A percentile compares a stretch with the other conserved stretches of the same genome.
phyloP scores from a whole-genome alignment of 1,284 basidiomycete species.

The Gymnopus androsaceus region DNA sequence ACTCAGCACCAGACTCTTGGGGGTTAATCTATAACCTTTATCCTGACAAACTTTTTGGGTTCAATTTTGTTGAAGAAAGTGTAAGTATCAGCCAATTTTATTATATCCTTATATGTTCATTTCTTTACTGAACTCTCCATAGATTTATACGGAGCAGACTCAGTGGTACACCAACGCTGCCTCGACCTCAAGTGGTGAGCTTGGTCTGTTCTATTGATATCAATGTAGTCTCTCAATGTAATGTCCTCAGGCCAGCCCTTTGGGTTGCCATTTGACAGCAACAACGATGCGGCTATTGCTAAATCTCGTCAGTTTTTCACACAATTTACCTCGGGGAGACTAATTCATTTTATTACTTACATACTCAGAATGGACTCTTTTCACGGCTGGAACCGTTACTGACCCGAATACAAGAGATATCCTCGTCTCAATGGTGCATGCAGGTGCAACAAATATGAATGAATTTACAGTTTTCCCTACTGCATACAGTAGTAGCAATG shows the following conservation, averaged over 20 bases:
- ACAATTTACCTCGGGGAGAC: not conserved
- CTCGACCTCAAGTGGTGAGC: conserved; percentile 14
- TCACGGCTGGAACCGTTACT: conserved; percentile 35
- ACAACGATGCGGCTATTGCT: conserved; percentile 19
- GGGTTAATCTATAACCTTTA: conserved; percentile 50
- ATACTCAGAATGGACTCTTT: conserved; percentile 40
- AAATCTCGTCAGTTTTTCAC: conserved; percentile 31
- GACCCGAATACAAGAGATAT: conserved; percentile 29
- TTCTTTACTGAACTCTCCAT: no score
- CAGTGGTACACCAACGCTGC: conserved; percentile 23
- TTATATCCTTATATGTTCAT: no score
- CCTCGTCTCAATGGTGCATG: conserved; percentile 34
- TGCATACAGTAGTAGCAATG: conserved; percentile 29
- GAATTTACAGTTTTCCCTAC: conserved; percentile 32
- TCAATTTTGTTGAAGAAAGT: conserved; percentile 28
- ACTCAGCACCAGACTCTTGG: conserved; percentile 29
- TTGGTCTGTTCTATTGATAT: not conserved
- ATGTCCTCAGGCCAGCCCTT: conserved; percentile 16
- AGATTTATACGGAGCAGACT: conserved; percentile 24
- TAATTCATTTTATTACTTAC: not conserved
- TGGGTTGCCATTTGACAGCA: conserved; percentile 30
- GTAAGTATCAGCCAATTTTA: conserved; percentile 20
- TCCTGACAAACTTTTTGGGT: conserved; percentile 39
- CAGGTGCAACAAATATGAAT: conserved; percentile 19
- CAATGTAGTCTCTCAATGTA: not conserved